Base-by-base conservation (phyloP, 1,284 basidiomycete genomes). In the Irpex lacteus region DNA sequence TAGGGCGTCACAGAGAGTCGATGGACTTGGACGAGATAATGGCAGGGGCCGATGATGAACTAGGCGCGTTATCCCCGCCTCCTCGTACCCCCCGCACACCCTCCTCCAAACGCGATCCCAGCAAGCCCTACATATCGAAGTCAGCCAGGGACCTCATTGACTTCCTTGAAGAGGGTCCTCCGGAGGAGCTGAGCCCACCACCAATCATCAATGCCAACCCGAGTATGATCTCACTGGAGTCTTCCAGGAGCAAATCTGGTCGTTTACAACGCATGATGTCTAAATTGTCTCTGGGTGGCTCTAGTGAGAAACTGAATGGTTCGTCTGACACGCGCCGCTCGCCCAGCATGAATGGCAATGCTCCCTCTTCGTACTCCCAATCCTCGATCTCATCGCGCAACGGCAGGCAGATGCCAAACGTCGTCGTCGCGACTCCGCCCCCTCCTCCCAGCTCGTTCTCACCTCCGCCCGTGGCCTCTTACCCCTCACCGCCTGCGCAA, bases 181-280 rank as follows among this genome's bases (percentile, higher is more conserved):
- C 62, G 3, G 47, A 18, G 13, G 62, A 60, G 58, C 65, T 66
- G 55, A 2, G 68, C 61, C 58, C 72, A 72, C 63, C 71, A 64
- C 63, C 64, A 69, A 74, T 69, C 50, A 26, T 26, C 26, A 26
- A 26, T 26, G 26, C 26, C 26, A 73, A 74, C 62, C 70, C 73
- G 55, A 80, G 74, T 65, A 70, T 76, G 2, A 71, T 76, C 63
- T 79, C 79, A 37, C 69, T 80, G 57, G 71, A 72, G 61, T 74
- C 76, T 32, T 70, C 71, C n/a, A 77, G 75, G 52, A 74, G 79
- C 49, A 89, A 87, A 69, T 72, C 77, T 4, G 71, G 59, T 82
- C 37, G 90, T 40, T 75, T 92, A 64, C 88, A 91, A 72, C 85
- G 87, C 66, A 93, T 93, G 87, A 90, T 93, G 69, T 92, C 90